Evolutionary conservation across 441 rosid genomes (phyloP).

Genomic region (Gossypium aridum): DNA sequence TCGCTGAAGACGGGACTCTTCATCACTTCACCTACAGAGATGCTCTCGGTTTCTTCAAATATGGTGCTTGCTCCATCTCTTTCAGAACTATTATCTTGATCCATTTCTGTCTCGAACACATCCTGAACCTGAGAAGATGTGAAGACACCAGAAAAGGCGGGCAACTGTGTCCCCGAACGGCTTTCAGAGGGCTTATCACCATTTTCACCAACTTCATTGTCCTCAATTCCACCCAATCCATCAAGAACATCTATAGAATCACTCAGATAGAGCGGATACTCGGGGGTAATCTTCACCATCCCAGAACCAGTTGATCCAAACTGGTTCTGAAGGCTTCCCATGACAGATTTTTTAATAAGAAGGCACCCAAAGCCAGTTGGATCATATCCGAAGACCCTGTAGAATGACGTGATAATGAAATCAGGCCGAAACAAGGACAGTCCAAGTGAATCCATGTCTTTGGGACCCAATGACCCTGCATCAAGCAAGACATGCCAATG

Average conservation of each 20-base stretch:
- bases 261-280: slow-evolving; percentile 2
- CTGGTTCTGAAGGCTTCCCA: slow-evolving; percentile 2
- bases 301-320: not conserved
- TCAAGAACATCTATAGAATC: not conserved
- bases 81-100: slow-evolving; percentile 1
- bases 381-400: not conserved
- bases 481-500: slow-evolving; percentile 1
- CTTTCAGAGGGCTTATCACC: not conserved
- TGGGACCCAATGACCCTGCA: not conserved
- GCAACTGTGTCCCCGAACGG: not conserved
- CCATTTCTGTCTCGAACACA: not conserved
- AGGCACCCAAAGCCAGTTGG: slow-evolving; percentile 3
- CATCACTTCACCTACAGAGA: not conserved
- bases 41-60: not conserved
- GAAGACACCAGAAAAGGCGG: not conserved
- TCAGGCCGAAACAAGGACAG: not conserved
- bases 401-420: not conserved
- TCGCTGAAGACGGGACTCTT: not conserved
- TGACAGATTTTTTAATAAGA: not conserved
- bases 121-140: not conserved
- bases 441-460: not conserved
- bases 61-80: not conserved
- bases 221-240: not conserved
- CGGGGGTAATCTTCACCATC: not conserved
- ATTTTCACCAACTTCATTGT: not conserved